Base-by-base conservation (phyloP, 2,329 filamentous ascomycete species). In the Calonectria pteridis region DNA sequence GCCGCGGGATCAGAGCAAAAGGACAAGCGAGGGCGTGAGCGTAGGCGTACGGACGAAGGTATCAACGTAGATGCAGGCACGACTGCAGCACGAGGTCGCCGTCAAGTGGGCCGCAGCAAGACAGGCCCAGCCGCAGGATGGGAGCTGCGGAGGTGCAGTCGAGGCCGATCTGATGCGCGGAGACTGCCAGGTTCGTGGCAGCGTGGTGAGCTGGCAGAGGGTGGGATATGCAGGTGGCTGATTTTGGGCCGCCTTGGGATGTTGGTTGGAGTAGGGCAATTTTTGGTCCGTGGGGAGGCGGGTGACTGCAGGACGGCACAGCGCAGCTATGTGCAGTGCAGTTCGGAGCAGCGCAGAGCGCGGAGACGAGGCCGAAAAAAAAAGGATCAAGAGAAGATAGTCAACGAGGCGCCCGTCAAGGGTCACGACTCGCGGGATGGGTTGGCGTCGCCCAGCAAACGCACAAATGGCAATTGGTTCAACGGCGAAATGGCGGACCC, bases 181-280 rank as follows among this genome's bases (percentile, higher is more conserved):
- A 76, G 75, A 78, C 71, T 79, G 79, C 75, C 75, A 78, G 76
- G 77, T 80, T 79, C 79, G 80, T 73, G 76, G 74, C 75, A 77
- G 77, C 76, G 77, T 78, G 77, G 75, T 81, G 81, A 82, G 78
- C 79, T 81, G 81, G 81, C 80, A 82, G 79, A 76, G 74, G 73
- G 77, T 77, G 78, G 77, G 72, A 76, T 82, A 82, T 83, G 82
- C 82, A 83, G 73, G 81, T 82, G 77, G 81, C 82, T 83, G 77
- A 75, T 82, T 83, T 82, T 28, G 80, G 82, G 76, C 69, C 74
- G 76, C 69, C 70, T 78, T 69, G 66, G 76, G 76, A 73, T 77
- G 72, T 72, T 78, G 73, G 76, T 77, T 78, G 77, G 74, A 77
- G 63, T 37, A 76, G 78, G 77, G 74, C 69, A 74, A 67, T 70